Conservation (phyloP, 192 early-diverging fungal genomes). For the Coemansia asiatica region DNA sequence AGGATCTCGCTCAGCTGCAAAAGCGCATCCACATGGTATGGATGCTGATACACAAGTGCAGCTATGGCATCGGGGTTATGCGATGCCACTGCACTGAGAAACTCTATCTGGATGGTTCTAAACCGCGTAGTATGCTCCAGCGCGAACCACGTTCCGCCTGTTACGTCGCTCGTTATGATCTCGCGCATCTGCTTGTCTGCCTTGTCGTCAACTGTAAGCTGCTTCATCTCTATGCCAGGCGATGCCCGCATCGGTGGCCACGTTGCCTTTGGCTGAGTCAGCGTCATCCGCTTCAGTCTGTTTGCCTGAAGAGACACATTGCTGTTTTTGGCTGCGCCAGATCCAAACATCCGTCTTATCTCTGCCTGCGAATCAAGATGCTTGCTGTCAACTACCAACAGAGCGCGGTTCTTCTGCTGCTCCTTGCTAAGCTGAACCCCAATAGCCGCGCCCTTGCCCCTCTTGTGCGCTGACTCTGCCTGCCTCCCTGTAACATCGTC, state of each 20-base stretch:
- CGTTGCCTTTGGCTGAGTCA: slow-evolving; percentile 69
- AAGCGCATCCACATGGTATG: slow-evolving; percentile 86
- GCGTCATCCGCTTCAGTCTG: slow-evolving; percentile 46
- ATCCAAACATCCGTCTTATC: slow-evolving; percentile 88
- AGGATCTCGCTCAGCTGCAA: slow-evolving; percentile 83
- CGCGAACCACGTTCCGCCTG: slow-evolving; percentile 54
- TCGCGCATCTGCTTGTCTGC: slow-evolving; percentile 43
- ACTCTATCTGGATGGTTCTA: slow-evolving; percentile 71
- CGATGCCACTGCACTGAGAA: slow-evolving; percentile 69
- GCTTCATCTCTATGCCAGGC: slow-evolving; percentile 47
- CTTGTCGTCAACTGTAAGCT: slow-evolving; percentile 51
- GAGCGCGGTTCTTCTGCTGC: slow-evolving; percentile 45
- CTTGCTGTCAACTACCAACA: slow-evolving; percentile 59
- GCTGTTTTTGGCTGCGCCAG: slow-evolving; percentile 63
- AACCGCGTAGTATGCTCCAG: slow-evolving; percentile 74
- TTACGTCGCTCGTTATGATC: slow-evolving; percentile 31
- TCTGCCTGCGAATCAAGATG: slow-evolving; percentile 82
- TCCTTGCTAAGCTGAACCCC: slow-evolving; percentile 26
- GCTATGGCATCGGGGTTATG: slow-evolving; percentile 74
- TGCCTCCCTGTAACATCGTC: slow-evolving; percentile 4
- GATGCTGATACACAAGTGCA: slow-evolving; percentile 67
- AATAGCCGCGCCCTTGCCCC: slow-evolving; percentile 22
- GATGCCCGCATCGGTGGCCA: slow-evolving; percentile 65
- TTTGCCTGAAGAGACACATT: slow-evolving; percentile 3
- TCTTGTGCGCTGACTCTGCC: not conserved